These are phyloP conservation scores for Aureobasidium sp. DNA, from an alignment of 2,329 filamentous ascomycete genomes.

Conservation along the genomic window DNA sequence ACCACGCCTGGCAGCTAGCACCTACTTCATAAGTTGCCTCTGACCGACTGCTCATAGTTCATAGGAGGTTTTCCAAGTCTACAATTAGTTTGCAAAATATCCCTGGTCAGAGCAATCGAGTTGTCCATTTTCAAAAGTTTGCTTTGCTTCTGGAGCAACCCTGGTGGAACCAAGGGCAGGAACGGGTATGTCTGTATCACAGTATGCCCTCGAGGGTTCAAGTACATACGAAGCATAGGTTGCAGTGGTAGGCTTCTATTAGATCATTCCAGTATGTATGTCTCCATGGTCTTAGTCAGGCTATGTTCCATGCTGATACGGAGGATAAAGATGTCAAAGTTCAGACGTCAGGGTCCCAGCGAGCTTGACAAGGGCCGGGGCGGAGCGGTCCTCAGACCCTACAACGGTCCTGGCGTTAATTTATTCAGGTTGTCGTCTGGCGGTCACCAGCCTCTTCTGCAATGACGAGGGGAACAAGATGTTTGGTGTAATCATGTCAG, in stretches of 20 bases:
- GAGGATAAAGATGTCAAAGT: not conserved
- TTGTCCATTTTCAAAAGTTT: not conserved
- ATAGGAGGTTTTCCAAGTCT: not conserved
- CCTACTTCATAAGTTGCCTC: too few species aligned
- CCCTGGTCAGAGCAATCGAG: not conserved
- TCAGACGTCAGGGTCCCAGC: slow-evolving; percentile 3
- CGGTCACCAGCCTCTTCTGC: slow-evolving; percentile 13
- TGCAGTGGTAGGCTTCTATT: not conserved
- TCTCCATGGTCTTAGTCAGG: not conserved
- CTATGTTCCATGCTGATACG: not conserved
- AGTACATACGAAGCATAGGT: not conserved
- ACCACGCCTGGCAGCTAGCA: too few species aligned
- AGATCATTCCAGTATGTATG: not conserved
- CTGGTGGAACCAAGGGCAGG: not conserved
- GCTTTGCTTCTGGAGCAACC: not conserved
- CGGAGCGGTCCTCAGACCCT: slow-evolving; percentile 5
- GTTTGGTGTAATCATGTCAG: slow-evolving; percentile 8
- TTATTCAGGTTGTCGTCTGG: not conserved
- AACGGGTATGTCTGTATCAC: not conserved
- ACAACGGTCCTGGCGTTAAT: slow-evolving; percentile 1
- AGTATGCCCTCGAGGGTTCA: not conserved
- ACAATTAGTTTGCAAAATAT: too few species aligned
- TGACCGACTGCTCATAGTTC: not conserved
- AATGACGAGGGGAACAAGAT: not conserved
- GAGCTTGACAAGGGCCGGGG: not conserved